Base-by-base conservation (phyloP, 345 rosid species). In the Salix viminalis region DNA sequence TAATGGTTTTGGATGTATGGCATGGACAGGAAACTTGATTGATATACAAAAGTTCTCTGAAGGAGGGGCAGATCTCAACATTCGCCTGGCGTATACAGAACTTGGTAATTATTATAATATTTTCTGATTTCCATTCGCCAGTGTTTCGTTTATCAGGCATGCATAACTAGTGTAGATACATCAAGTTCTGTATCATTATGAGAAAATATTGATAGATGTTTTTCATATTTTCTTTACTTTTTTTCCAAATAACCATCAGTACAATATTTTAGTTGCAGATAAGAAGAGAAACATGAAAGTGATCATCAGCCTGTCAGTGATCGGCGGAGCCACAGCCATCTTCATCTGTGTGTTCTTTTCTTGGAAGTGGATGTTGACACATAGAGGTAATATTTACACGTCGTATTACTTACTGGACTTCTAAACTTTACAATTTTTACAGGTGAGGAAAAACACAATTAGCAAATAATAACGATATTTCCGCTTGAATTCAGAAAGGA, bases 81-180 rank as follows among this genome's bases (percentile, higher is more conserved):
- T 79, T 73, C 81, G 77, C 24, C 18, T 68, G 7, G 73, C 76
- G 6, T 14, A 69, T 67, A 39, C 76, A 23, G 81, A 79, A 67
- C 5, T 79, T 30, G 46, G 69, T 21, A 60, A 79, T 48, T 48
- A 14, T 14, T 30, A 26, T 26, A 26, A 26, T 26, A 26, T 50
- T 46, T 46, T 46, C 52, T 14, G 0, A 60, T 3, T 75, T 12
- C 7, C 50, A 2, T 36, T 19, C 42, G 0, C 5, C 34, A 13
- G 2, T 30, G 52, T 46, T 46, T 13, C 18, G 52, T 1, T 46
- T 46, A 0, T 46, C 18, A 15, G 52, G 52, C 0, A 1, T 14
- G 52, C 54, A 13, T 48, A 48, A 14, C 6, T 0, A 13, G 0
- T 4, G 6, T 46, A 14, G 18, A 13, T 46, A 11, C 18, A 12